Evolutionary conservation across 1,284 basidiomycete species (phyloP).

Genomic region (Cutaneotrichosporon cyanovorans): DNA sequence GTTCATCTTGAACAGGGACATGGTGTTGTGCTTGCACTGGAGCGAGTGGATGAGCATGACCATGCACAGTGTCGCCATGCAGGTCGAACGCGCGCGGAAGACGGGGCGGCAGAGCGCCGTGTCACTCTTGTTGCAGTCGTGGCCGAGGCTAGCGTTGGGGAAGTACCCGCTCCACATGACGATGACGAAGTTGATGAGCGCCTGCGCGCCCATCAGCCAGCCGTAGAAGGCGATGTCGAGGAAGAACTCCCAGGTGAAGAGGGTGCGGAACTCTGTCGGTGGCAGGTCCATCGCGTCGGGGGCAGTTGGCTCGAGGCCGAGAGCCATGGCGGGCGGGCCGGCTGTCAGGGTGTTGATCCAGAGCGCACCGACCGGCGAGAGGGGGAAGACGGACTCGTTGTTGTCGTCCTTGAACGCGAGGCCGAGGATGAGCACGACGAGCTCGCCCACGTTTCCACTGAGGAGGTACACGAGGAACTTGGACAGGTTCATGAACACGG

Average conservation of each 20-base stretch:
- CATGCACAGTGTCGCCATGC: constrained; percentile 53
- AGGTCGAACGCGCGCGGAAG: constrained; percentile 54
- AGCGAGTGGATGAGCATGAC: constrained; percentile 46
- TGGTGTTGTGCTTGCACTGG: constrained; percentile 44
- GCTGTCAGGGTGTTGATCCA: constrained; percentile 54
- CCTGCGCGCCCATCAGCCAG: constrained; percentile 55
- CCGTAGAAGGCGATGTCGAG: constrained; percentile 60
- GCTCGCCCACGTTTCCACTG: constrained; percentile 57
- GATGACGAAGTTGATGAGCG: constrained; percentile 53
- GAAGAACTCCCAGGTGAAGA: constrained; percentile 53
- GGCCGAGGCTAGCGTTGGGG: constrained; percentile 13
- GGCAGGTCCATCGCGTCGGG: constrained; percentile 55
- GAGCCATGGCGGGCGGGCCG: constrained; percentile 55
- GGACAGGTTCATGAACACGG: constrained; percentile 48
- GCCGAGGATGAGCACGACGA: constrained; percentile 56
- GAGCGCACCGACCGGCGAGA: constrained; percentile 60
- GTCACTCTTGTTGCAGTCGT: constrained; percentile 50
- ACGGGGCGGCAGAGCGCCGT: constrained; percentile 38
- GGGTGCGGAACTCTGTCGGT: constrained; percentile 51
- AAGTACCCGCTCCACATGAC: constrained; percentile 51
- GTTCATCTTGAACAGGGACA: constrained; percentile 49
- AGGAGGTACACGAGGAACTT: constrained; percentile 51
- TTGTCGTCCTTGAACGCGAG: constrained; percentile 58
- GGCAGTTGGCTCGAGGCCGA: constrained; percentile 56
- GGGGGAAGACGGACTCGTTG: constrained; percentile 57